These are phyloP conservation scores for Lactifluus piperatus DNA, from an alignment of 768 basidiomycete genomes.

Conservation along the genomic window DNA sequence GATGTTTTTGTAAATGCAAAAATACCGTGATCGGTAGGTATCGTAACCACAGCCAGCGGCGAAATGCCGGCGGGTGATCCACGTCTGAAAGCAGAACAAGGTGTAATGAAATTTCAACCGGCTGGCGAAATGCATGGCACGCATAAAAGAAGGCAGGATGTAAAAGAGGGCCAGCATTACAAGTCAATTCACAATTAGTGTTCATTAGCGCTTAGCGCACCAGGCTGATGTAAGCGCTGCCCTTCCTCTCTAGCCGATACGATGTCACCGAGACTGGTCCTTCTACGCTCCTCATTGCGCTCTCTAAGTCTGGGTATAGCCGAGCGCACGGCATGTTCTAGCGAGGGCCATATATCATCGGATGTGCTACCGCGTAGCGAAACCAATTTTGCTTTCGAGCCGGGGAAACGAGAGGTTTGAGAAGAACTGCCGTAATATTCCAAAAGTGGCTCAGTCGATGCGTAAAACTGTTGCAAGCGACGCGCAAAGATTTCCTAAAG, in stretches of 20 bases:
- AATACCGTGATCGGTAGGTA: too few species aligned
- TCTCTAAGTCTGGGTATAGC: constrained; percentile 53
- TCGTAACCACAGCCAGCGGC: neutral
- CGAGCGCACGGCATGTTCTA: constrained; percentile 51
- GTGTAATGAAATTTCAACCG: too few species aligned
- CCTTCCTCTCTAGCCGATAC: constrained; percentile 30
- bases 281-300: constrained; percentile 38
- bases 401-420: constrained; percentile 17
- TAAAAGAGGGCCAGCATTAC: neutral
- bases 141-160: neutral
- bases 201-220: neutral
- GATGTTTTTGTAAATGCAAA: neutral
- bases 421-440: constrained; percentile 51
- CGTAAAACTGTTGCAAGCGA: constrained; percentile 69
- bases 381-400: constrained; percentile 39
- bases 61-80: neutral
- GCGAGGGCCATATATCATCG: constrained; percentile 84
- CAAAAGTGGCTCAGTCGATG: constrained; percentile 73
- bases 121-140: neutral
- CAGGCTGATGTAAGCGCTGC: constrained; percentile 3
- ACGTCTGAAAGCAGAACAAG: neutral
- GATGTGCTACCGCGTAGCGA: constrained; percentile 67
- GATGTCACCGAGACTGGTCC: constrained; percentile 47
- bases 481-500: constrained; percentile 67
- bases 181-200: neutral